Evolutionary conservation across 2,329 filamentous ascomycete species (phyloP), one percentile per base, ranked within the genome.

Genomic region (Fusarium tjaetaba): DNA sequence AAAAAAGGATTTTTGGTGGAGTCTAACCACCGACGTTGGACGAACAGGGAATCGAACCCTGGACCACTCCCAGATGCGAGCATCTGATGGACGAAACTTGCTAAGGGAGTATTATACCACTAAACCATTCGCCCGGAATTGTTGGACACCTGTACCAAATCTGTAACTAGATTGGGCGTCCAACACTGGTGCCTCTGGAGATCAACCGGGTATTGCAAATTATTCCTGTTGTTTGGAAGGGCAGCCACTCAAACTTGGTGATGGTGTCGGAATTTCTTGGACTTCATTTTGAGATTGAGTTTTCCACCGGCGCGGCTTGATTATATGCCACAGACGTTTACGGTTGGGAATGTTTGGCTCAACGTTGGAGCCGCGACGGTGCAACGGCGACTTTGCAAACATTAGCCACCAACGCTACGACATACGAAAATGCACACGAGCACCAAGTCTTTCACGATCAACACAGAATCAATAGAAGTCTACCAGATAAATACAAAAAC

Each of bases 31-130:
- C 57, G 46, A 0, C n/a, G 6, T 20, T 65, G 62, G 57, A 62
- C 62, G 62, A 65, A 62, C 57, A 65, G 46, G 62, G 57, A 62
- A 65, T 65, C 57, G 45, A 65, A 65, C 56, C 61, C 61, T 61
- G 56, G 61, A 65, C 56, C 56, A 65, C 45, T 61, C 61, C 45
- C 56, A 61, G 56, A 61, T 64, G 53, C 42, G 11, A 30, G 43
- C 45, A 61, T 51, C 56, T n/a, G 45, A 51, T 43, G 22, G 43
- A 61, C 56, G 45, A 51, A 65, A 45, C 38, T 51, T 65, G 61
- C 56, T 61, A 64, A 61, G 61, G 61, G 61, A 64, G 45, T 64
- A 61, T 61, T 64, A 51, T 65, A 61, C 61, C 56, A 62, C 61
- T 62, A 62, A 62, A 65, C 56, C 57, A 61, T 65, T 62, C 61